phyloP scores from a whole-genome alignment of 495 filamentous ascomycete species.

The Usnea hakonensis region DNA sequence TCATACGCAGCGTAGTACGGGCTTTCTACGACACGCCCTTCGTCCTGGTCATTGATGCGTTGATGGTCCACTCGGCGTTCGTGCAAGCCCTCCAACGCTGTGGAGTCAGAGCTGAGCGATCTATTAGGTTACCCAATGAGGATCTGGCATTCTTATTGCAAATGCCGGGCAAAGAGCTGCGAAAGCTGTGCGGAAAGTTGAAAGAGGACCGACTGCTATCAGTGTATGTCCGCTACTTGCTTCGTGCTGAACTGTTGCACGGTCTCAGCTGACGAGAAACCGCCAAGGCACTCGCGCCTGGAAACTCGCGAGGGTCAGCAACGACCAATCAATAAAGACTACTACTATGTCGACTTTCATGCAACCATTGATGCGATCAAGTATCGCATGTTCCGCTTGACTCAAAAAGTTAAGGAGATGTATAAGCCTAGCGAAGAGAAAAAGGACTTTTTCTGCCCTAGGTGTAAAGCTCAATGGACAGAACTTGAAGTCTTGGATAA shows the following conservation, averaged over 20 bases:
- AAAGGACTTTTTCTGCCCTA: constrained; percentile 82
- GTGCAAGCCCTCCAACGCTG: constrained; percentile 25
- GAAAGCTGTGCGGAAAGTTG: constrained; percentile 75
- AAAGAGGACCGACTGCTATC: constrained; percentile 77
- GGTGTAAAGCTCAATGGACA: constrained; percentile 74
- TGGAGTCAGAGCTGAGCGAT: constrained; percentile 6
- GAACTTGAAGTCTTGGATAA: constrained; percentile 77
- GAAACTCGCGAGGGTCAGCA: constrained; percentile 74
- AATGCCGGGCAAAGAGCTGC: constrained; percentile 80
- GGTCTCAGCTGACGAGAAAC: constrained; percentile 17
- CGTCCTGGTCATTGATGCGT: constrained; percentile 83
- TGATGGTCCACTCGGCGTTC: constrained; percentile 83
- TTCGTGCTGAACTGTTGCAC: neutral
- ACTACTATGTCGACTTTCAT: constrained; percentile 94
- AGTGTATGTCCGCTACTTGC: constrained; percentile 48
- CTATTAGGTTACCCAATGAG: constrained; percentile 64
- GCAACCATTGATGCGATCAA: constrained; percentile 95
- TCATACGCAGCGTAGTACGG: constrained; percentile 81
- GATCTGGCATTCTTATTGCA: constrained; percentile 80
- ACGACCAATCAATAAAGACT: constrained; percentile 74
- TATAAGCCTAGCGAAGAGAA: constrained; percentile 73
- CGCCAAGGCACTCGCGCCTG: constrained; percentile 59
- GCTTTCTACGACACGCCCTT: constrained; percentile 89
- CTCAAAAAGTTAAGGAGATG: constrained; percentile 73
- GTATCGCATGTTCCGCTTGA: constrained; percentile 77